Conservation (phyloP, 305 asterid species). For the Andrographis paniculata region DNA sequence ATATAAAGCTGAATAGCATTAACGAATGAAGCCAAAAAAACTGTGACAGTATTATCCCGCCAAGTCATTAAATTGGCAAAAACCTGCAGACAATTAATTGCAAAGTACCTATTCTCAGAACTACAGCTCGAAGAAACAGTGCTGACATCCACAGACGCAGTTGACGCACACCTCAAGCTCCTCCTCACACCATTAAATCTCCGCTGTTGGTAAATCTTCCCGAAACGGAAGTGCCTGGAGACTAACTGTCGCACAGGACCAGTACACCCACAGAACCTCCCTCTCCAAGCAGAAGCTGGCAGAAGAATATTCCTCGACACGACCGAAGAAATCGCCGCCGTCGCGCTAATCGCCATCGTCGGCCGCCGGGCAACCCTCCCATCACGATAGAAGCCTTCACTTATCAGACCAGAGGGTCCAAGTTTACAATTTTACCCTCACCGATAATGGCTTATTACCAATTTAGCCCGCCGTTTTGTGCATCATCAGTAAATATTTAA, state of each 20-base stretch:
- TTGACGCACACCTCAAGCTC: slow-evolving; percentile 31
- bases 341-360: slow-evolving; percentile 28
- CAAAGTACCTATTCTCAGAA: slow-evolving; percentile 43
- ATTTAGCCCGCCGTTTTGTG: too few relatives aligned
- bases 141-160: slow-evolving; percentile 29
- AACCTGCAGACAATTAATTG: slow-evolving; percentile 12
- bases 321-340: slow-evolving; percentile 23
- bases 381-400: too few relatives aligned
- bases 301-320: slow-evolving; percentile 19
- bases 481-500: too few relatives aligned
- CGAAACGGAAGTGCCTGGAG: slow-evolving; percentile 19
- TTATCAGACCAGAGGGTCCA: too few relatives aligned
- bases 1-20: too few relatives aligned
- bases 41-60: not conserved
- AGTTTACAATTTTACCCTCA: too few relatives aligned
- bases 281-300: slow-evolving; percentile 27
- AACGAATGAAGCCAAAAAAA: not conserved
- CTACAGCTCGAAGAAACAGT: slow-evolving; percentile 22
- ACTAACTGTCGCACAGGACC: slow-evolving; percentile 29
- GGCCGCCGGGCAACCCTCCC: slow-evolving; percentile 4
- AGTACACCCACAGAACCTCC: slow-evolving; percentile 22
- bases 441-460: too few relatives aligned
- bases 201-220: slow-evolving; percentile 22
- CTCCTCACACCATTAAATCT: slow-evolving; percentile 20
- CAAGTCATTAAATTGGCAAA: not conserved